Conservation (phyloP, 352 stramenopile genomes). For the Albugo candida region DNA sequence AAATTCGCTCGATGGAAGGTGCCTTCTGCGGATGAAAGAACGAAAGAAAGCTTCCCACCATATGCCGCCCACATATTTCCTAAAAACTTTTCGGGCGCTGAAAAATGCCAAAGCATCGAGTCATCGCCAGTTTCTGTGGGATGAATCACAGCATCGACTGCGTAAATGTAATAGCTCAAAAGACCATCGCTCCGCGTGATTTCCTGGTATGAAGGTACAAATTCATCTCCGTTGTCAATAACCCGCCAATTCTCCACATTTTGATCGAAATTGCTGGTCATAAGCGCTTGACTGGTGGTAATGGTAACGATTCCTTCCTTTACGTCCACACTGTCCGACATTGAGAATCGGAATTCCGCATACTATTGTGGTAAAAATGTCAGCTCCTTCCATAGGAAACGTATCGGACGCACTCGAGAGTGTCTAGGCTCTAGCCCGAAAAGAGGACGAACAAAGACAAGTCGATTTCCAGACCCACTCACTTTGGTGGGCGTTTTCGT, state of each 20-base stretch:
- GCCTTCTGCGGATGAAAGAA: constrained; percentile 77
- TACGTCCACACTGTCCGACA: constrained; percentile 39
- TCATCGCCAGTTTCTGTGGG: constrained; percentile 47
- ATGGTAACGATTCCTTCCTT: constrained; percentile 63
- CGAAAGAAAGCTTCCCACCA: constrained; percentile 78
- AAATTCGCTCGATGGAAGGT: constrained; percentile 67
- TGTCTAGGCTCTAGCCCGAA: constrained; percentile 14
- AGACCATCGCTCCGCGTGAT: constrained; percentile 34
- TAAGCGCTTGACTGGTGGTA: constrained; percentile 36
- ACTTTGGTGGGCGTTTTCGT: constrained; percentile 27
- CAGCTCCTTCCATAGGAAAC: neutral
- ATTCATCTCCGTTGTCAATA: constrained; percentile 30
- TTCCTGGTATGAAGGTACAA: constrained; percentile 22
- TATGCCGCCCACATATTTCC: constrained; percentile 80
- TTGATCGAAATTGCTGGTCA: constrained; percentile 70
- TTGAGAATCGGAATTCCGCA: constrained; percentile 73
- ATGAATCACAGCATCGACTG: constrained; percentile 42
- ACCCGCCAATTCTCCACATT: constrained; percentile 64
- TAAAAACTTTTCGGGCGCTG: constrained; percentile 59
- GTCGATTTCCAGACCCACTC: constrained; percentile 69
- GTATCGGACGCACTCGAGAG: too few relatives aligned
- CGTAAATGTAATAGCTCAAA: constrained; percentile 83
- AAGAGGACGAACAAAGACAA: constrained; percentile 62
- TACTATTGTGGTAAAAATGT: constrained; percentile 18
- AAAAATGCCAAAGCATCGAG: constrained; percentile 76